Evolutionary conservation across 1,139 yeast genomes (phyloP).

Genomic region (Geotrichum histeridarum): DNA sequence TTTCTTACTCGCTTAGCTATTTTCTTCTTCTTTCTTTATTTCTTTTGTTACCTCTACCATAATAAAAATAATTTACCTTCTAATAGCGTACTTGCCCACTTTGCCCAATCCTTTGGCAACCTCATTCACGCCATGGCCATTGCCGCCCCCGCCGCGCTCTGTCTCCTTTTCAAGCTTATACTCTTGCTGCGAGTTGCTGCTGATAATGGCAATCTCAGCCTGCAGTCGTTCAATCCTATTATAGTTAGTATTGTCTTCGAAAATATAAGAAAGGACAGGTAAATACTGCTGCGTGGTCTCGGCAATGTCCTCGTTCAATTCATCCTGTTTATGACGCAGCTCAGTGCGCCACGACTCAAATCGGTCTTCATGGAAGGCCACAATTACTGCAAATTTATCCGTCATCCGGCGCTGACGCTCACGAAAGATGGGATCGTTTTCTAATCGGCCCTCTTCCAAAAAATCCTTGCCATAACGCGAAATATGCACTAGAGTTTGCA

Average conservation of each 20-base stretch:
- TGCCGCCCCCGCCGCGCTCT: background rate
- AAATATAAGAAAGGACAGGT: background rate
- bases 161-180: slow-evolving; percentile 7
- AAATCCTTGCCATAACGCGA: slow-evolving; percentile 39
- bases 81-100: slow-evolving; percentile 15
- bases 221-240: slow-evolving; percentile 9
- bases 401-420: slow-evolving; percentile 46
- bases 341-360: slow-evolving; percentile 64
- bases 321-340: slow-evolving; percentile 51
- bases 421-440: slow-evolving; percentile 47
- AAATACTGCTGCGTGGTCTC: slow-evolving; percentile 7
- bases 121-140: background rate
- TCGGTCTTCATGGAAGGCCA: slow-evolving; percentile 51
- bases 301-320: slow-evolving; percentile 52
- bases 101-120: slow-evolving; percentile 8
- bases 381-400: slow-evolving; percentile 46
- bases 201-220: slow-evolving; percentile 14
- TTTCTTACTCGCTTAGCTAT: background rate
- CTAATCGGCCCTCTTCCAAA: slow-evolving; percentile 41
- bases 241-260: background rate
- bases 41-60: background rate
- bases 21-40: background rate
- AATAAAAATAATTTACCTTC: background rate
- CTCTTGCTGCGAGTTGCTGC: background rate
- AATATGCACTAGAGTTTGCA: slow-evolving; percentile 39